Evolutionary conservation across 106 monocot genomes (phyloP), one percentile per base, ranked within the genome.

Genomic region (Ottelia alismoides): DNA sequence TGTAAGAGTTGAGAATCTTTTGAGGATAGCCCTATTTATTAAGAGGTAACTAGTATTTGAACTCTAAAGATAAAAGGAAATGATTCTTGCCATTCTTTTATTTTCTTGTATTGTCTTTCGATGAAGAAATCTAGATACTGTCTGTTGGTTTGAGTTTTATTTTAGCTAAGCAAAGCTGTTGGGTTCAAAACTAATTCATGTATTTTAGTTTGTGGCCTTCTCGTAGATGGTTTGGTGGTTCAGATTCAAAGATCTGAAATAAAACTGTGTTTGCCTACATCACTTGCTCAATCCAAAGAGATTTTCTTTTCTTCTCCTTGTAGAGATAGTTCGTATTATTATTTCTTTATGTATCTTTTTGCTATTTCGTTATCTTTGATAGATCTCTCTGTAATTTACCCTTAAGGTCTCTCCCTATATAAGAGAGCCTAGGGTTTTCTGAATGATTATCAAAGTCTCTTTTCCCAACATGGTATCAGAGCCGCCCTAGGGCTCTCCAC

Each of bases 101-200:
- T n/a, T n/a, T 86, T 70, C 79, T 98, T 55, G 90, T 98, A 28
- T 31, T 98, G 52, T 98, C 98, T 45, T 98, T 98, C 73, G 82
- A 90, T 60, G 98, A 98, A 75, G 90, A 98, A 69, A 98, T 90
- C 20, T 90, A 90, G 51, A 67, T 98, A 29, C 75, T 98, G 1
- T 85, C 98, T n/a, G 90, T 98, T 55, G 98, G 98, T 54, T 60
- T 80, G 49, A 79, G 68, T 31, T 98, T 98, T 53, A 53, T 28
- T 55, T n/a, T 85, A 98, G 72, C 75, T 83, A 23, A 86, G 72
- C 68, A 85, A 98, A 66, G 65, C 66, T 49, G 63, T 71, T 65
- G 98, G 98, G 30, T 90, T 98, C 60, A 77, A 65, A 66, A 30
- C 74, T 61, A 58, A 86, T 75, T 82, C 67, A 2, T 98, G 79